phyloP scores from a whole-genome alignment of 208 protist genomes.

The Naegleria gruberi region DNA sequence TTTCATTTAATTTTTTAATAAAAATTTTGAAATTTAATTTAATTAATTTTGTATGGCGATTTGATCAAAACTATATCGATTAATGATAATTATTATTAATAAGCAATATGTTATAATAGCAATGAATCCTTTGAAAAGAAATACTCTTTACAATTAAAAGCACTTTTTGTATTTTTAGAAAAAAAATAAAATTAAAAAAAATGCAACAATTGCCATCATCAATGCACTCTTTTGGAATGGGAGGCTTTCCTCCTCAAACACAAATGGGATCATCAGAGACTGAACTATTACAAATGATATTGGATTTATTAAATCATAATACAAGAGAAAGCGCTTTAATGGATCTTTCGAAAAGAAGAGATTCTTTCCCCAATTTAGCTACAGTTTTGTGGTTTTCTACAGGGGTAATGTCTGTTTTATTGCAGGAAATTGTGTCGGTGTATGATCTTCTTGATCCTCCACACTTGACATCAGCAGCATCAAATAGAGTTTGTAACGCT shows the following conservation, averaged over 20 bases:
- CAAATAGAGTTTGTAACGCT: constrained; percentile 92
- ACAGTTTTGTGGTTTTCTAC: constrained; percentile 95
- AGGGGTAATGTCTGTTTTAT: constrained; percentile 91
- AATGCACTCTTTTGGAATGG: too few species aligned
- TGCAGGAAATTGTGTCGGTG: constrained; percentile 57
- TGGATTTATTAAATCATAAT: constrained; percentile 55
- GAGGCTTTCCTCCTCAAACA: background rate
- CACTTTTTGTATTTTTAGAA: too few species aligned
- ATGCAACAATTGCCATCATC: background rate
- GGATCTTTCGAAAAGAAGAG: constrained; percentile 85
- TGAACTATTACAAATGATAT: background rate
- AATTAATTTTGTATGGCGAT: too few species aligned
- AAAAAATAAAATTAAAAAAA: background rate
- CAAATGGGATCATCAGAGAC: background rate
- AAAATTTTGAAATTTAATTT: too few species aligned
- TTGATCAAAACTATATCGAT: too few species aligned
- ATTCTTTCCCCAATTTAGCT: constrained; percentile 82
- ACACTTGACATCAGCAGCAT: constrained; percentile 49
- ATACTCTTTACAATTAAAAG: too few species aligned
- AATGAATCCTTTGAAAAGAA: too few species aligned
- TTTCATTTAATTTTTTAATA: too few species aligned
- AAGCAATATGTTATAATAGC: too few species aligned
- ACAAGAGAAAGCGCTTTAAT: constrained; percentile 79
- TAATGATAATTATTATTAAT: too few species aligned
- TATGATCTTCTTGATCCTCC: constrained; percentile 25